Evolutionary conservation across 2,329 filamentous ascomycete species (phyloP).

Genomic region (Penicillium concentricum): DNA sequence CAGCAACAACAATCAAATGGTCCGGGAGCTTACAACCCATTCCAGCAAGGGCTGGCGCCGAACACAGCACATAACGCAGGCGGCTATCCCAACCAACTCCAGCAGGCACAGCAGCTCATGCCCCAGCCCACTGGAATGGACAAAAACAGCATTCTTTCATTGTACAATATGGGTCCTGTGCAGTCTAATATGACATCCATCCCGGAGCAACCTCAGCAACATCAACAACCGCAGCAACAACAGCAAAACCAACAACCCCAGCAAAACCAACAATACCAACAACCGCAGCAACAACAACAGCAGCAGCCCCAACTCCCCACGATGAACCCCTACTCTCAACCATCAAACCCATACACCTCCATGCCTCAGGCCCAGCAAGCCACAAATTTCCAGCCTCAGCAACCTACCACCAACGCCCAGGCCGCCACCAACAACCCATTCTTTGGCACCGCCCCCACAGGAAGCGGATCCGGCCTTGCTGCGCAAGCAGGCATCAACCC

Average conservation of each 20-base stretch:
- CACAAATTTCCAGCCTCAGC: constrained; percentile 14
- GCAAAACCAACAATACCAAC: neutral
- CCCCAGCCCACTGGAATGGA: constrained; percentile 46
- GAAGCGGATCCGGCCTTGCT: constrained; percentile 21
- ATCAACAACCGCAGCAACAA: constrained; percentile 26
- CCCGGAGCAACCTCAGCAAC: constrained; percentile 20
- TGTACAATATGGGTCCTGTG: constrained; percentile 46
- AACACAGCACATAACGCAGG: constrained; percentile 25
- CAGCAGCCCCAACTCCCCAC: constrained; percentile 17
- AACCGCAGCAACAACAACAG: neutral
- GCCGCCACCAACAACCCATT: constrained; percentile 27
- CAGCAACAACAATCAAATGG: constrained; percentile 20
- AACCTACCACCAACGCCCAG: neutral
- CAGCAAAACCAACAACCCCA: constrained; percentile 20
- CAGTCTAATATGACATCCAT: constrained; percentile 30
- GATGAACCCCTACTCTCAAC: constrained; percentile 22
- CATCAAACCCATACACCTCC: constrained; percentile 20
- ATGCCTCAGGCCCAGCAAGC: constrained; percentile 25
- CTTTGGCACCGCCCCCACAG: constrained; percentile 11
- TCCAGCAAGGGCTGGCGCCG: constrained; percentile 30
- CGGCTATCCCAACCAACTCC: constrained; percentile 23
- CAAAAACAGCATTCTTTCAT: constrained; percentile 48
- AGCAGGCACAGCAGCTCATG: constrained; percentile 32
- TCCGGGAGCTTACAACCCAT: constrained; percentile 34
- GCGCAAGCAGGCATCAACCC: constrained; percentile 23